These are phyloP conservation scores for Alternaria longipes DNA, from an alignment of 2,329 filamentous ascomycete genomes.

Conservation along the genomic window DNA sequence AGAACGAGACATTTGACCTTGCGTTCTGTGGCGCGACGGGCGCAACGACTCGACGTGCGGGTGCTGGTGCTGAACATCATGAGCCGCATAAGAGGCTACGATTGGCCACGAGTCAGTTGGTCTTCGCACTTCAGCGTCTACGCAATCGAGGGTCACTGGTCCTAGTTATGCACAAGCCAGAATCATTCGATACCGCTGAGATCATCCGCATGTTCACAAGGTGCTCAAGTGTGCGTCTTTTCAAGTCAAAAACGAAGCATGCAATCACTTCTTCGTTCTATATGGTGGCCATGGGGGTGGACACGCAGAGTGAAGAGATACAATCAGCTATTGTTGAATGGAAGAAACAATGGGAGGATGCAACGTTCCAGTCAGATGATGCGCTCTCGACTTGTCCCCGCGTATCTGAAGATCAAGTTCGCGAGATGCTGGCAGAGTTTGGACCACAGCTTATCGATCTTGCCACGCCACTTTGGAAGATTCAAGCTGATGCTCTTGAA, in stretches of 20 bases:
- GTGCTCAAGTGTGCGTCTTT: conserved; percentile 56
- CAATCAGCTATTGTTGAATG: background rate
- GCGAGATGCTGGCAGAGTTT: conserved; percentile 22
- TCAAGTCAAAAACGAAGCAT: conserved; percentile 57
- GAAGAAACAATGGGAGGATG: background rate
- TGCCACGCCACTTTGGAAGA: conserved; percentile 22
- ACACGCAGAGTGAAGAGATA: background rate
- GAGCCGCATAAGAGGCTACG: conserved; percentile 42
- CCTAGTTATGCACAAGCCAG: conserved; percentile 60
- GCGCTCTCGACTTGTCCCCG: background rate
- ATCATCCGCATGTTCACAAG: conserved; percentile 45
- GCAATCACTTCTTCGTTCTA: conserved; percentile 61
- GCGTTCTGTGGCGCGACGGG: too few relatives aligned
- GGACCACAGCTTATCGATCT: conserved; percentile 22
- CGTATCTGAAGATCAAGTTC: conserved; percentile 10
- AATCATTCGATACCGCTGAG: conserved; percentile 54
- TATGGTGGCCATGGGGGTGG: conserved; percentile 58
- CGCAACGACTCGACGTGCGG: background rate
- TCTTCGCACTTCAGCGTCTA: conserved; percentile 59
- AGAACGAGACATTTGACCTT: too few relatives aligned
- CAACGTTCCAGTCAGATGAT: background rate
- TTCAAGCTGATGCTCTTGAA: conserved; percentile 6
- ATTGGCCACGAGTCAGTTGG: conserved; percentile 49
- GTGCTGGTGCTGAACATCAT: background rate
- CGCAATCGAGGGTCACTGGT: conserved; percentile 60